phyloP scores from a whole-genome alignment of 2,329 filamentous ascomycete species.

The Trichoderma breve region DNA sequence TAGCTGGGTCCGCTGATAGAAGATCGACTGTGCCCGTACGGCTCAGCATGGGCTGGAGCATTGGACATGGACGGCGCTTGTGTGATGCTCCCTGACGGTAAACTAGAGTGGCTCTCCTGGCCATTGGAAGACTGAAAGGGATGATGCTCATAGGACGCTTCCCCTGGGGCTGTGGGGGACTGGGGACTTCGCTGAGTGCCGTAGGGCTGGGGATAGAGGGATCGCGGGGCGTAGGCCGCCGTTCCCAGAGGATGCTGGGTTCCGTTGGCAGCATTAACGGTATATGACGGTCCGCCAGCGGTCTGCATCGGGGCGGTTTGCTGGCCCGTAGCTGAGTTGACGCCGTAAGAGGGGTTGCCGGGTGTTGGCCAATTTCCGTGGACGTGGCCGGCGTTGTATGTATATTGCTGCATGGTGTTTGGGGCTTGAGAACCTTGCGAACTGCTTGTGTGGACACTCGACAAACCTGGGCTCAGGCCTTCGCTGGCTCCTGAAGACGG shows the following conservation, averaged over 20 bases:
- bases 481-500: constrained; percentile 53
- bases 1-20: constrained; percentile 63
- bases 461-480: constrained; percentile 60
- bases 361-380: constrained; percentile 60
- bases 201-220: constrained; percentile 50
- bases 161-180: constrained; percentile 53
- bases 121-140: constrained; percentile 55
- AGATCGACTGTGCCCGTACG: constrained; percentile 50
- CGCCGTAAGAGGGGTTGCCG: constrained; percentile 49
- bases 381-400: constrained; percentile 52
- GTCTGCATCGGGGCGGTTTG: constrained; percentile 32
- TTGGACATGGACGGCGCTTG: constrained; percentile 51
- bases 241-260: constrained; percentile 31
- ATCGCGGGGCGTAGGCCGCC: constrained; percentile 30
- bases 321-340: constrained; percentile 44
- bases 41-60: constrained; percentile 56
- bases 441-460: constrained; percentile 59
- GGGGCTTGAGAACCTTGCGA: constrained; percentile 57
- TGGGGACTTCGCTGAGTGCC: constrained; percentile 36
- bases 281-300: constrained; percentile 41
- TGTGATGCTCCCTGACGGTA: constrained; percentile 33
- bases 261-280: constrained; percentile 48
- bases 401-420: constrained; percentile 41
- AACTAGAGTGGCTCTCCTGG: constrained; percentile 32
- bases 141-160: constrained; percentile 66